phyloP scores from a whole-genome alignment of 2,329 filamentous ascomycete species.

The Pestalotiopsis sp. region DNA sequence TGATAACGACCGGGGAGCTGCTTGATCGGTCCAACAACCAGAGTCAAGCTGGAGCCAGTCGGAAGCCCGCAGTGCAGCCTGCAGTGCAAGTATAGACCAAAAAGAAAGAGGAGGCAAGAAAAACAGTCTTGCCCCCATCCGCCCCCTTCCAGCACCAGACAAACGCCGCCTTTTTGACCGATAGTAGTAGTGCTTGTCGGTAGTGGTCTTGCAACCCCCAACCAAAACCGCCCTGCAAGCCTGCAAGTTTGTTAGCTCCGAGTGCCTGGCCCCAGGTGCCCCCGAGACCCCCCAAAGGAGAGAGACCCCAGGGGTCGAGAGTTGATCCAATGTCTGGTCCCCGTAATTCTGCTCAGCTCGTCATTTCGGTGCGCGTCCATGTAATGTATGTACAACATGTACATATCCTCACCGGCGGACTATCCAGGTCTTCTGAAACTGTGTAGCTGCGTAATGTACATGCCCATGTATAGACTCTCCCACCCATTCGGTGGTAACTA shows the following conservation, averaged over 20 bases:
- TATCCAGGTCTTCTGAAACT: background rate
- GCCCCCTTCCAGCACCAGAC: background rate
- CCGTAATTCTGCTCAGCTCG: background rate
- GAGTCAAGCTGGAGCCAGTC: slow-evolving; percentile 7
- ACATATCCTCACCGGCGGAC: background rate
- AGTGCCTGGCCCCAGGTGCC: too few relatives aligned
- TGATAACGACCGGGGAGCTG: slow-evolving; percentile 17
- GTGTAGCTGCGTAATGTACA: background rate
- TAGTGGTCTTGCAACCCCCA: background rate
- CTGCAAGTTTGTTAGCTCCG: background rate
- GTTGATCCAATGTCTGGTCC: background rate
- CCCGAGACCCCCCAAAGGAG: background rate
- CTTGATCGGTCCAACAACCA: slow-evolving; percentile 15
- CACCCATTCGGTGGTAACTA: background rate
- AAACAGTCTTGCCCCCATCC: background rate
- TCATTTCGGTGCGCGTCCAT: background rate
- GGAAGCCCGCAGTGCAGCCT: background rate
- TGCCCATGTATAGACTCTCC: background rate
- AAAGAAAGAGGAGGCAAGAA: slow-evolving; percentile 7
- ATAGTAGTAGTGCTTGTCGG: background rate
- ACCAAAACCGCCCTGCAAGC: background rate
- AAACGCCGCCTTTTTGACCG: too few relatives aligned
- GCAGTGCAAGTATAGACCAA: background rate
- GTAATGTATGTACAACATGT: background rate
- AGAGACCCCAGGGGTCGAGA: background rate